phyloP scores from a whole-genome alignment of 306 rosid species.

The Dalbergia oliveri region DNA sequence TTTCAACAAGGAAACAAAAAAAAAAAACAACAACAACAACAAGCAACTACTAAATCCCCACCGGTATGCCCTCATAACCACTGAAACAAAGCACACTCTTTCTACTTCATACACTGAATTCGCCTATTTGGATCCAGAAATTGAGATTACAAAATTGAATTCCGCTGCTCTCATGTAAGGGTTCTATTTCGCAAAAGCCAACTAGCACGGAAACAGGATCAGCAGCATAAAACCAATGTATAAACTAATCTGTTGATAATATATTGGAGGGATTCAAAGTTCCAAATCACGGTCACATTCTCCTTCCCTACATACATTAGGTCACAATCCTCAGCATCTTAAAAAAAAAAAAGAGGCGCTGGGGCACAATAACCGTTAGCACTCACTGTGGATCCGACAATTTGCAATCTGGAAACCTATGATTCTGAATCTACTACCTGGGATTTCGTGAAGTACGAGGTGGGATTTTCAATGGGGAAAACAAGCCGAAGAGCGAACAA shows the following conservation, averaged over 20 bases:
- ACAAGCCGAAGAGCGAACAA: constrained; percentile 24
- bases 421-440: constrained; percentile 31
- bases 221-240: constrained; percentile 40
- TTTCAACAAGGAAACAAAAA: too few species aligned
- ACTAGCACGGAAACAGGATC: constrained; percentile 12
- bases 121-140: neutral
- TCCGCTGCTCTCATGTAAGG: neutral
- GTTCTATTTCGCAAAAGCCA: constrained; percentile 14
- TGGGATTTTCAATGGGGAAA: constrained; percentile 18
- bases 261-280: constrained; percentile 24
- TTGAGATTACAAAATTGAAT: neutral
- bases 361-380: constrained; percentile 40
- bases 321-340: constrained; percentile 28
- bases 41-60: neutral
- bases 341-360: neutral
- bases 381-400: constrained; percentile 55
- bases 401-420: constrained; percentile 38
- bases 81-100: neutral
- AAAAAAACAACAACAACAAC: too few species aligned
- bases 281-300: constrained; percentile 30
- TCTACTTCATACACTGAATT: constrained; percentile 7
- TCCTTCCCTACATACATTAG: constrained; percentile 32
- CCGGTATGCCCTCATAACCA: constrained; percentile 1
- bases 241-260: constrained; percentile 17
- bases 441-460: constrained; percentile 39